Base-by-base conservation (phyloP, 768 basidiomycete genomes). In the Lactifluus subvellereus region DNA sequence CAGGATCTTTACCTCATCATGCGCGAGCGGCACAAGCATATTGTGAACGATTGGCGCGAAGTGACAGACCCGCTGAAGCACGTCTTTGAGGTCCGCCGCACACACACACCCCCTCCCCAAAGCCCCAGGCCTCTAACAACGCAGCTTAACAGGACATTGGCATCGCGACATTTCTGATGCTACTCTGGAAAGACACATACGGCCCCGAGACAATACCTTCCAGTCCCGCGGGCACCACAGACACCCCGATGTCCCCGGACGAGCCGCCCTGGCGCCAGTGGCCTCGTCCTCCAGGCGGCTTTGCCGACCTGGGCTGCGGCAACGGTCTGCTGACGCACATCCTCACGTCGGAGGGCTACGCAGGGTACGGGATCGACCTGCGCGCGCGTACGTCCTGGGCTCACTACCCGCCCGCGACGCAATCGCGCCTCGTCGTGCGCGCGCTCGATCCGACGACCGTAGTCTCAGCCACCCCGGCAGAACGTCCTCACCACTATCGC, bases 301-400 rank as follows among this genome's bases (percentile, higher is more conserved):
- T 97, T 68, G 71, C 95, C 45, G 96, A 98, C 72, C 78, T 97
- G 9, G 96, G 96, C 80, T 93, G 94, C 70, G 96, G 96, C 0
- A 98, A 98, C 67, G 96, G 93, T 1, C 80, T 98, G 3, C 80
- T 98, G 35, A 91, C 91, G 0, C 94, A 97, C 69, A 94, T 97
- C 49, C 82, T 97, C 2, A 72, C 80, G 20, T 75, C 84, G 5
- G 93, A 95, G 76, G 95, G 96, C 1, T 98, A 96, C 72, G 60
- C 69, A 0, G 96, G 96, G 10, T 76, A 80, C 60, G 96, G 96
- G 3, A 81, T 96, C 68, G 96, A 98, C 72, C 78, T 98, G 6
- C 87, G 94, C 8, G 83, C 86, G 1, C 85, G 96, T 14, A 80
- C 81, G 11, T 95, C 94, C 0, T 98, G 96, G 96, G 72, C 76